Percentiles rank a stretch among this genome's conserved stretches.
Evolutionary conservation across 768 basidiomycete genomes (phyloP).

Genomic region (Trametes cubensis): DNA sequence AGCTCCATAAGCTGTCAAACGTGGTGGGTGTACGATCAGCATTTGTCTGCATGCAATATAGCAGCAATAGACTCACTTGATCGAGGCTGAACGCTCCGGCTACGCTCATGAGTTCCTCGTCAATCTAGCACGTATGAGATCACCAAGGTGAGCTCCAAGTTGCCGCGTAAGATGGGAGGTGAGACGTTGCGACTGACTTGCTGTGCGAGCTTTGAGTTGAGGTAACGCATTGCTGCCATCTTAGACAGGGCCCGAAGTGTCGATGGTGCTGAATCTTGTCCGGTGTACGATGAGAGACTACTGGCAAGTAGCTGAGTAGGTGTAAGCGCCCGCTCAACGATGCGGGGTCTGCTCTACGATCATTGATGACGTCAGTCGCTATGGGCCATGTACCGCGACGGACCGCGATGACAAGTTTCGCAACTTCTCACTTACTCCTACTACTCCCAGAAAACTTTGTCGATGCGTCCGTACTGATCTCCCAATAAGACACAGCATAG

Average conservation of each 20-base stretch:
- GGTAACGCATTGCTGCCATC: conserved; percentile 61
- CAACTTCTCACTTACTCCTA: too few species aligned
- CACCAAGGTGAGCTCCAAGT: conserved; percentile 2
- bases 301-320: neutral
- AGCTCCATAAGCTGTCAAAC: conserved; percentile 85
- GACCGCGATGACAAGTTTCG: too few species aligned
- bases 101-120: conserved; percentile 88
- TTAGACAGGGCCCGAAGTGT: neutral
- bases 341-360: too few species aligned
- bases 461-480: too few species aligned
- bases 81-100: conserved; percentile 94
- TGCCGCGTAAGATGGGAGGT: neutral
- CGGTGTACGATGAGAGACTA: neutral
- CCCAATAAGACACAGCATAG: too few species aligned
- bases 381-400: too few species aligned
- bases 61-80: conserved; percentile 54
- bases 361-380: too few species aligned
- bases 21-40: neutral
- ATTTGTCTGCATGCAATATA: neutral
- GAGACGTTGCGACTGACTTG: conserved; percentile 47
- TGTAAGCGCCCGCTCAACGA: too few species aligned
- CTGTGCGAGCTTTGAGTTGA: conserved; percentile 74
- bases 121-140: conserved; percentile 58
- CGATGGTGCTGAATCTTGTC: neutral
- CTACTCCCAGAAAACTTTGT: too few species aligned